These are phyloP conservation scores for Rachicladosporium sp. DNA, from an alignment of 2,329 filamentous ascomycete genomes.

Conservation along the genomic window DNA sequence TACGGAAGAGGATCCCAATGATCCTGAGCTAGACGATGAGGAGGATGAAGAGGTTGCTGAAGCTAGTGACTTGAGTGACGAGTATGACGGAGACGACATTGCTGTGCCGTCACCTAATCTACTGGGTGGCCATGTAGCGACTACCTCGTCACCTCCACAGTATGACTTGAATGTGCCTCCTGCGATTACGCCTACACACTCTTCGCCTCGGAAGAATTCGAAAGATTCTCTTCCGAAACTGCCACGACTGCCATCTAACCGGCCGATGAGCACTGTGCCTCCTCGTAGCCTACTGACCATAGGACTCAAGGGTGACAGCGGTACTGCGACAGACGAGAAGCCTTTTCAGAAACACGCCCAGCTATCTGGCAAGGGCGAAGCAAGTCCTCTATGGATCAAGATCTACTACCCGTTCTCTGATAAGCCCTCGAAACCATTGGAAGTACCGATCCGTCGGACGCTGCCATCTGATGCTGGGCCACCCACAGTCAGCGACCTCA, in stretches of 20 bases:
- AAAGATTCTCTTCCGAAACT: slow-evolving; percentile 46
- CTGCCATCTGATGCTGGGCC: slow-evolving; percentile 59
- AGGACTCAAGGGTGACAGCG: slow-evolving; percentile 40
- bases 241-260: slow-evolving; percentile 56
- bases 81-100: slow-evolving; percentile 46
- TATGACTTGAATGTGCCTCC: slow-evolving; percentile 25
- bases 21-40: slow-evolving; percentile 26
- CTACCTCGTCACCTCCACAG: slow-evolving; percentile 35
- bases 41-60: slow-evolving; percentile 24
- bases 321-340: slow-evolving; percentile 36
- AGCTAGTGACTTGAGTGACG: slow-evolving; percentile 35
- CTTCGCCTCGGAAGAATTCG: slow-evolving; percentile 53
- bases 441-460: slow-evolving; percentile 58
- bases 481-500: slow-evolving; percentile 61
- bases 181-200: slow-evolving; percentile 28
- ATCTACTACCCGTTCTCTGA: slow-evolving; percentile 65
- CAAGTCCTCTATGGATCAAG: slow-evolving; percentile 61
- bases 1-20: slow-evolving; percentile 33
- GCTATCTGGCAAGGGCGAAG: slow-evolving; percentile 65
- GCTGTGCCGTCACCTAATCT: slow-evolving; percentile 55
- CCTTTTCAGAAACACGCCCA: slow-evolving; percentile 68
- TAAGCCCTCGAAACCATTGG: slow-evolving; percentile 51
- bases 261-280: slow-evolving; percentile 58
- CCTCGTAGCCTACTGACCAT: slow-evolving; percentile 61
- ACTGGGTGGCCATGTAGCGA: slow-evolving; percentile 48